Base-by-base conservation (phyloP, 116 monocot species). In the Posidonia oceanica region DNA sequence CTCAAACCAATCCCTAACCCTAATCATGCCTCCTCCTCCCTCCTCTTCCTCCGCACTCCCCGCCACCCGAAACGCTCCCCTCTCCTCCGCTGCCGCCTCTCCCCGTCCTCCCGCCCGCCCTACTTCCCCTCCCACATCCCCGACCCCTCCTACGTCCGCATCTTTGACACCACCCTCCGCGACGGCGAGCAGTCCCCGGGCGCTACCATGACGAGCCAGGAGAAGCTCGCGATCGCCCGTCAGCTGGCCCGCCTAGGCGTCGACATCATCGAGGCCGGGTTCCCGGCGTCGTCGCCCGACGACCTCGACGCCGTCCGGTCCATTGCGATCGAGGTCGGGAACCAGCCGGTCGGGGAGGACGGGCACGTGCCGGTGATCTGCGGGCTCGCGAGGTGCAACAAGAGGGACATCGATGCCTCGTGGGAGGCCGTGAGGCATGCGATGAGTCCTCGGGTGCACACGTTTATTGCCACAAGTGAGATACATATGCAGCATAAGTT, bases 101-200 rank as follows among this genome's bases (percentile, higher is more conserved):
- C 58, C 63, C 71, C 75, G 0, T 10, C 48, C 75, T 39, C 53
- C 48, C 44, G 51, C 4, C 51, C 76, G 15, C 81, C 79, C 38
- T 90, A 90, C 83, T 68, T 73, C 20, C 90, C 90, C 39, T 82
- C 78, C 78, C 70, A 21, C 55, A 79, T 82, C 51, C 59, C 73
- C 42, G 85, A 86, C 52, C 79, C 79, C 67, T 39, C 4, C 22
- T 82, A 79, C 54, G 77, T 86, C 17, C 77, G 80, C 42, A 71
- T 91, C 42, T 83, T 91, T 80, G 91, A 91, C 71, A 90, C 90
- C 41, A 90, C 90, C 41, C 80, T 90, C 68, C 86, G 90, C 52
- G 90, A 90, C 69, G 87, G 91, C 68, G 91, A 91, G 84, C 91
- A 91, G 74, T 84, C 91, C 54, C 91, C 87, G 12, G 91, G 91